Evolutionary conservation across 768 basidiomycete species (phyloP), one percentile per base, ranked within the genome.

Genomic region (Gelatoporia subvermispora): DNA sequence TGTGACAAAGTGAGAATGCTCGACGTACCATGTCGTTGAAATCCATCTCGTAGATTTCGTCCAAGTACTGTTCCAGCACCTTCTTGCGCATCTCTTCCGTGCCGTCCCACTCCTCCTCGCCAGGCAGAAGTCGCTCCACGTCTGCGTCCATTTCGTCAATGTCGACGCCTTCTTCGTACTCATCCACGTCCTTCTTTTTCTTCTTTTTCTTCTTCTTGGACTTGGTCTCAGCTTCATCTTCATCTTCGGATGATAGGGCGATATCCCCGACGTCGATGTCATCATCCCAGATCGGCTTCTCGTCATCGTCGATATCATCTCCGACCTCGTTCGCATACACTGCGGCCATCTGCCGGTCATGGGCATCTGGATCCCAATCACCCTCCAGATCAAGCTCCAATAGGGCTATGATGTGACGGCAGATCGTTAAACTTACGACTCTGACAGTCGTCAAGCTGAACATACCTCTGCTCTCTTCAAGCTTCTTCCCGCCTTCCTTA

Each of bases 241-340:
- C 69, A 8, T 69, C 61, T 4, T 65, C 72, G 8, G 69, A 61
- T 47, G 52, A 67, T 37, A 56, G 65, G 3, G 63, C 61, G 31
- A 91, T 81, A 60, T 88, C 81, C n/a, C 71, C 76, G 40, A 93
- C 78, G 54, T 91, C 82, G 48, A 94, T 81, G 58, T 96, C 93
- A 52, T 96, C 89, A 36, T 89, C 85, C 95, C 95, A 99, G 0
- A 70, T 68, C 3, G 96, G 96, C 67, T 95, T 95, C 53, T 79
- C 77, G 42, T 68, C 67, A 34, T 71, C 73, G 24, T 43, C 48
- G 39, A 44, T 31, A 5, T 53, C 51, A 42, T 65, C 65, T 4
- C 67, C 67, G n/a, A 59, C 66, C 3, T 77, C 79, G 21, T 72
- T 72, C 10, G 71, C 79, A 59, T 93, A 90, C 21, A 97, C 62